Evolutionary conservation across 2,329 filamentous ascomycete genomes (phyloP).

Genomic region (Nectriaceae sp.): DNA sequence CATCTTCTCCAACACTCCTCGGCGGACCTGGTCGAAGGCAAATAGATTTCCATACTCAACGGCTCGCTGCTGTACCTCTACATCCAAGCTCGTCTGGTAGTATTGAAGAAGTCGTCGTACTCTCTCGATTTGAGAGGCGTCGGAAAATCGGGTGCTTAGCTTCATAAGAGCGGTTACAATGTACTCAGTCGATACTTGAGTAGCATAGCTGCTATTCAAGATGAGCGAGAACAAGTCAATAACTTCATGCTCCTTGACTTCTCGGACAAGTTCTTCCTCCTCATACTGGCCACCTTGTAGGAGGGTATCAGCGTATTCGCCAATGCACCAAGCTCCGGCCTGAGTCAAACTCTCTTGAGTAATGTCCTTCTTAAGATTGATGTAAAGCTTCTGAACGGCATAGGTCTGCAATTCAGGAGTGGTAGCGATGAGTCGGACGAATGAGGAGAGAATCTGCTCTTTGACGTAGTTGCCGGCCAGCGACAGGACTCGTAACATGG

Average conservation of each 20-base stretch:
- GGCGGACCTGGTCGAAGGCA: slow-evolving; percentile 80
- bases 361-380: slow-evolving; percentile 90
- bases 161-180: slow-evolving; percentile 96
- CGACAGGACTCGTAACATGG: slow-evolving; percentile 91
- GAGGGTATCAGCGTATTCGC: slow-evolving; percentile 93
- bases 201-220: slow-evolving; percentile 91
- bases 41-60: slow-evolving; percentile 98
- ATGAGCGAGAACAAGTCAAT: slow-evolving; percentile 92
- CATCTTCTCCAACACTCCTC: slow-evolving; percentile 96
- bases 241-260: slow-evolving; percentile 84
- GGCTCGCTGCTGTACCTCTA: slow-evolving; percentile 94
- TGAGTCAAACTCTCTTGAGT: slow-evolving; percentile 95
- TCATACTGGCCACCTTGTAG: slow-evolving; percentile 88
- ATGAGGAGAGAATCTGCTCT: slow-evolving; percentile 95
- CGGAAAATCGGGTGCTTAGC: slow-evolving; percentile 82
- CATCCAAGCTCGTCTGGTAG: slow-evolving; percentile 84
- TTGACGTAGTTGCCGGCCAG: slow-evolving; percentile 96
- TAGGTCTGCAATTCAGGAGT: slow-evolving; percentile 95
- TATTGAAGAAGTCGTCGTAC: slow-evolving; percentile 75
- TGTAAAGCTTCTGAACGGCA: slow-evolving; percentile 91
- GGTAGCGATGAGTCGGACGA: slow-evolving; percentile 92
- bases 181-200: slow-evolving; percentile 89
- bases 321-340: slow-evolving; percentile 95
- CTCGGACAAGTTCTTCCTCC: slow-evolving; percentile 82
- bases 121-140: slow-evolving; percentile 83